Base-by-base conservation (phyloP, 768 basidiomycete genomes). In the Suillus fuscotomentosus region DNA sequence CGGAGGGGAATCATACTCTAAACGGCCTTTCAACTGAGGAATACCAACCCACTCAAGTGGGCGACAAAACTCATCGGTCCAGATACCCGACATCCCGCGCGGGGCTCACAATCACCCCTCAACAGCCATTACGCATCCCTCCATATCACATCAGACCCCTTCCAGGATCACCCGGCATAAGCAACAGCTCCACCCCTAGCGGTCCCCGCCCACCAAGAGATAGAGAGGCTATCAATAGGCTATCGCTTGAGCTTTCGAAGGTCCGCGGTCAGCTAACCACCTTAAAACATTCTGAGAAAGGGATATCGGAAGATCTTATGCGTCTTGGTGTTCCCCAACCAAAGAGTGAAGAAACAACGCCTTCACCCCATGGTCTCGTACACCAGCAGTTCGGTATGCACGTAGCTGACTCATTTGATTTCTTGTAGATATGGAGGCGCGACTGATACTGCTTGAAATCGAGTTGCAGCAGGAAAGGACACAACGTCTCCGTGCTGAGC, bases 401-500 rank as follows among this genome's bases (percentile, higher is more conserved):
- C 41, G 10, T 31, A 5, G 27, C 57, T 59, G 41, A 59, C 24
- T 20, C 22, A 2, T 42, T 10, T 42, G 24, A 20, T 27, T 57
- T 41, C 24, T 51, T 47, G n/a, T 60, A 80, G 77, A 67, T 1
- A 27, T 72, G 61, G 70, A 72, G 53, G 64, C 62, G 9, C 74
- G 70, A n/a, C 48, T 81, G 22, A 43, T 65, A 27, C 66, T 69
- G 31, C 61, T 82, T 2, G 74, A 82, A 60, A 57, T 54, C 5
- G 76, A 83, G 38, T 64, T 86, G 27, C 72, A 60, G 36, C 65
- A 69, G 3, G 84, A 84, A 71, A 75, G 74, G 17, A 67, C 66
- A 54, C 69, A 67, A 60, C 73, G 84, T 43, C 42, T 72, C n/a
- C 79, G 80, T 63, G 80, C 80, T 3, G 87, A 88, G 65, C 73